Percentiles rank a stretch among this genome's conserved stretches.
These are phyloP conservation scores for Cladosporium sp. DNA, from an alignment of 2,329 filamentous ascomycete species.

Conservation along the genomic window DNA sequence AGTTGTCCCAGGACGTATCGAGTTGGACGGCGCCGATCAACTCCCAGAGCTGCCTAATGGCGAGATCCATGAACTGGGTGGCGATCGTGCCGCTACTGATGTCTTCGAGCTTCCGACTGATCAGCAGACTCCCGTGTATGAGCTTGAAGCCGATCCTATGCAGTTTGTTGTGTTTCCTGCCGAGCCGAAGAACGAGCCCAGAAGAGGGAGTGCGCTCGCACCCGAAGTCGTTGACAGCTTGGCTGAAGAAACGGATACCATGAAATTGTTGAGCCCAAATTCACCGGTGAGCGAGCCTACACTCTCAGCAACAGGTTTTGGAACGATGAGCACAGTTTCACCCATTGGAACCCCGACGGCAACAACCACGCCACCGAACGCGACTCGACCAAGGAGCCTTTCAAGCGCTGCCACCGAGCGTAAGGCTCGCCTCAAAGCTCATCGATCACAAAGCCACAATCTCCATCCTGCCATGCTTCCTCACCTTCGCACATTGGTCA, in stretches of 20 bases:
- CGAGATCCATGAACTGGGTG: slow-evolving; percentile 27
- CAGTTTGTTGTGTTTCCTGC: slow-evolving; percentile 31
- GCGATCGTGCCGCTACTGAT: slow-evolving; percentile 19
- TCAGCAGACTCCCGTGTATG: slow-evolving; percentile 28
- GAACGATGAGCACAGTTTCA: slow-evolving; percentile 7
- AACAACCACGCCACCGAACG: slow-evolving; percentile 8
- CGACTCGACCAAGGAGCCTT: slow-evolving; percentile 23
- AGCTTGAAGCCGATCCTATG: slow-evolving; percentile 34
- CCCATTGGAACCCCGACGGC: slow-evolving; percentile 9
- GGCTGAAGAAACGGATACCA: slow-evolving; percentile 14
- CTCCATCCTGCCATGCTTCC: slow-evolving; percentile 54
- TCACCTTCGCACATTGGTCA: slow-evolving; percentile 49
- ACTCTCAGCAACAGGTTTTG: slow-evolving; percentile 9
- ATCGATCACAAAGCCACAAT: slow-evolving; percentile 20
- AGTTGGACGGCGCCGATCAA: slow-evolving; percentile 21
- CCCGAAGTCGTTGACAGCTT: slow-evolving; percentile 40
- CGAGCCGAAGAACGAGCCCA: slow-evolving; percentile 31
- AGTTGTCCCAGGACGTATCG: slow-evolving; percentile 23
- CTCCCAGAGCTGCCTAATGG: slow-evolving; percentile 18
- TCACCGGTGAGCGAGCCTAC: slow-evolving; percentile 19
- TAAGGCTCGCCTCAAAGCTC: slow-evolving; percentile 24
- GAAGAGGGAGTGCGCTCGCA: slow-evolving; percentile 41
- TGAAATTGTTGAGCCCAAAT: slow-evolving; percentile 18
- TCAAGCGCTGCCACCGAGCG: slow-evolving; percentile 27
- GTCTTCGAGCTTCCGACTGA: slow-evolving; percentile 23